Evolutionary conservation across 192 early-diverging fungal species (phyloP), one percentile per base, ranked within the genome.

Genomic region (Podila epigama): DNA sequence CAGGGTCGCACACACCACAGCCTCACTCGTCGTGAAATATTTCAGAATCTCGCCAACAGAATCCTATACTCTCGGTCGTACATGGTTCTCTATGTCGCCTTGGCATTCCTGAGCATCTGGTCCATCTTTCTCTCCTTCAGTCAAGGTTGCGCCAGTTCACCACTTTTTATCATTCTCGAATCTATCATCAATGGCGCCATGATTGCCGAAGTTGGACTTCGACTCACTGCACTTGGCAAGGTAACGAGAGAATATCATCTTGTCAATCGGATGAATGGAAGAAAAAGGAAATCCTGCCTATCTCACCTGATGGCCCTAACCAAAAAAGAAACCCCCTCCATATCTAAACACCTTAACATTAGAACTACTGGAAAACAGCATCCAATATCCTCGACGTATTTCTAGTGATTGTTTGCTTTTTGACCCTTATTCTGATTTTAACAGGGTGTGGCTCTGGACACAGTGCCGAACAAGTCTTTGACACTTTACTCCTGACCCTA

Each of bases 331-430:
- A n/a, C n/a, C n/a, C n/a, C n/a, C n/a, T n/a, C n/a, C n/a, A n/a
- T n/a, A n/a, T n/a, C n/a, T n/a, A n/a, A n/a, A n/a, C n/a, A n/a
- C n/a, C n/a, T n/a, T n/a, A n/a, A n/a, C n/a, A 13, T 37, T 68
- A 89, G 86, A 63, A 66, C 48, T 87, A 84, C 37, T 89, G 86
- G 86, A 81, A 77, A 34, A 91, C 91, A 7, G 81, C 86, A 63
- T 92, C 88, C 84, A 94, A 94, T 71, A 81, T 89, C 56, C 81
- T 92, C 42, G 92, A 94, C 60, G 86, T 90, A 28, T 52, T 92
- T 7, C 70, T 94, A 8, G 91, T 92, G 0, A 27, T 84, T 2
- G 79, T 94, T 32, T 94, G 92, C 69, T 79, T 82, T 8, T 82
- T 90, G 27, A 92, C 91, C 1, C 60, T 94, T 29, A 79, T 92